phyloP scores from a whole-genome alignment of 345 rosid species.

The Ceriops zippeliana region DNA sequence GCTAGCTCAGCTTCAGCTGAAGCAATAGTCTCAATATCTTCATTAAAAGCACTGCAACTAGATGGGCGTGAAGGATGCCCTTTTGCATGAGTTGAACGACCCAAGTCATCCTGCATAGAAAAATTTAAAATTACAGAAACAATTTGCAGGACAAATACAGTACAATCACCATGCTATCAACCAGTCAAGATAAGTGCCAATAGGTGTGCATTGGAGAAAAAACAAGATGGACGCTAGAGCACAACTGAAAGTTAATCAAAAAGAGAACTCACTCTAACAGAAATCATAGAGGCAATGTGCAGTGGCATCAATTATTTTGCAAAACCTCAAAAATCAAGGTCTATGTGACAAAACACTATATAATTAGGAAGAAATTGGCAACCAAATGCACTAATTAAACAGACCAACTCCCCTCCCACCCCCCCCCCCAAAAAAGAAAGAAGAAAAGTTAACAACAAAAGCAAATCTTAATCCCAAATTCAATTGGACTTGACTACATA shows the following conservation, averaged over 20 bases:
- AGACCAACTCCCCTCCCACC: too few species aligned
- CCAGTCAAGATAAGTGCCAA: background rate
- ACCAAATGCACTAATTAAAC: too few species aligned
- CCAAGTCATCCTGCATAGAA: constrained; percentile 61
- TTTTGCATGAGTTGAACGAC: constrained; percentile 31
- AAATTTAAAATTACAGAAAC: constrained; percentile 10
- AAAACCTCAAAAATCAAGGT: too few species aligned
- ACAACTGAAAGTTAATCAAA: background rate
- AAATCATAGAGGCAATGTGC: too few species aligned
- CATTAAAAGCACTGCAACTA: constrained; percentile 68
- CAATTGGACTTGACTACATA: too few species aligned
- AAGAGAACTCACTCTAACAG: too few species aligned
- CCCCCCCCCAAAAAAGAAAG: too few species aligned
- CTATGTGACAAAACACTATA: too few species aligned
- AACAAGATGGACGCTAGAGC: background rate
- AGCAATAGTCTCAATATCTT: constrained; percentile 38
- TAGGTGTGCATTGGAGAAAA: background rate
- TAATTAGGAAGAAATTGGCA: too few species aligned
- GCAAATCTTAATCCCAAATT: too few species aligned
- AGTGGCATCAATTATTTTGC: too few species aligned
- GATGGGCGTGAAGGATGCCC: constrained; percentile 68
- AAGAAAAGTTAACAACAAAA: too few species aligned
- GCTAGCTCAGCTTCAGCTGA: constrained; percentile 52
- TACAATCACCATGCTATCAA: background rate
- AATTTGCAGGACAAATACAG: background rate